Conservation (phyloP, 2,329 filamentous ascomycete genomes). For the Bisporella sp. region DNA sequence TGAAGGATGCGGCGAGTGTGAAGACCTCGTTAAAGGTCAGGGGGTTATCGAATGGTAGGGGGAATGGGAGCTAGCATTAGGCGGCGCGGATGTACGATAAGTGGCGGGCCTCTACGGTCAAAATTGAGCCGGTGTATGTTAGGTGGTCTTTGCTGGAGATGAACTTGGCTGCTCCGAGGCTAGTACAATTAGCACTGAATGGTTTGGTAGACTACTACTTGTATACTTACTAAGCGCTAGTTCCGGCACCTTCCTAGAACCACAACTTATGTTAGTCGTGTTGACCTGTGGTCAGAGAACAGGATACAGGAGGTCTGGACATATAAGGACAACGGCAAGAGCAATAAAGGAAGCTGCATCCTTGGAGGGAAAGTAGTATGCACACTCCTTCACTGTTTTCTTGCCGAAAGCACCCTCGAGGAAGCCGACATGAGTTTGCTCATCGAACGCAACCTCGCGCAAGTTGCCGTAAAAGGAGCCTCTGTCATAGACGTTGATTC, state of each 20-base stretch:
- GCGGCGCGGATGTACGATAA: slow-evolving; percentile 50
- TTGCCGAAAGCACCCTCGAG: slow-evolving; percentile 40
- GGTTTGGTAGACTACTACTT: neutral
- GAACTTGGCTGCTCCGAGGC: slow-evolving; percentile 53
- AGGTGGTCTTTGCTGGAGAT: slow-evolving; percentile 51
- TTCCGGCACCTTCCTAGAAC: slow-evolving; percentile 42
- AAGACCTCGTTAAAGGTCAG: slow-evolving; percentile 51
- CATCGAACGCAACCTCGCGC: slow-evolving; percentile 46
- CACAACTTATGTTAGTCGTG: too few relatives aligned
- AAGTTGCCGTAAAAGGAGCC: slow-evolving; percentile 49
- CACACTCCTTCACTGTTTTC: slow-evolving; percentile 44
- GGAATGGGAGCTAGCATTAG: slow-evolving; percentile 42
- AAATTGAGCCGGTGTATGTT: slow-evolving; percentile 52
- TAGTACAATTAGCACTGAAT: slow-evolving; percentile 33
- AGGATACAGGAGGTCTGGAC: too few relatives aligned
- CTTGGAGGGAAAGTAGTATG: slow-evolving; percentile 45
- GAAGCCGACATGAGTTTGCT: slow-evolving; percentile 48
- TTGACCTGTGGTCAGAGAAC: too few relatives aligned
- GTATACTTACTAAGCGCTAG: slow-evolving; percentile 18
- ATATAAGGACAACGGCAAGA: slow-evolving; percentile 38
- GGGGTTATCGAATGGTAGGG: slow-evolving; percentile 52
- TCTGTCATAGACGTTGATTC: neutral
- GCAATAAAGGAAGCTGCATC: slow-evolving; percentile 42
- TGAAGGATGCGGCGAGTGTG: slow-evolving; percentile 55
- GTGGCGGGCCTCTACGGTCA: slow-evolving; percentile 59